These are phyloP conservation scores for Prototheca cutis DNA, from an alignment of 163 green algal species.

Conservation along the genomic window DNA sequence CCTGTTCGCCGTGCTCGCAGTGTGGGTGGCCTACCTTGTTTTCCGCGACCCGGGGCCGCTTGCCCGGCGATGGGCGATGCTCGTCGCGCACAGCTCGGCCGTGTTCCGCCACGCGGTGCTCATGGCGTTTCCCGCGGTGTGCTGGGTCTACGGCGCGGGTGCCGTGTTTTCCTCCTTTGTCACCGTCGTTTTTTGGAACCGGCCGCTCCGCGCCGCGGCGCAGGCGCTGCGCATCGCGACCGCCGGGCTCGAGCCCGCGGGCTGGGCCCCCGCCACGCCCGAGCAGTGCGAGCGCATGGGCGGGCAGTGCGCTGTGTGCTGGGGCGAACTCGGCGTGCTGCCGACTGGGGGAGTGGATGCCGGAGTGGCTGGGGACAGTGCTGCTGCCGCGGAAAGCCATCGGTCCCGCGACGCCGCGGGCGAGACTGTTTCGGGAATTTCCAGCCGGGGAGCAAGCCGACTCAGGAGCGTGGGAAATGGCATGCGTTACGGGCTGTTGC, in stretches of 20 bases:
- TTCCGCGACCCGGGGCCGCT: conserved; percentile 39
- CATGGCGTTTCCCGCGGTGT: conserved; percentile 74
- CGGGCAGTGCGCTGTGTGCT: conserved; percentile 74
- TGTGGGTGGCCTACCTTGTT: conserved; percentile 57
- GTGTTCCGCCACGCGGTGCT: conserved; percentile 64
- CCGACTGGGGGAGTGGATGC: too few species aligned
- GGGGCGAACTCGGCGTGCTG: conserved; percentile 59
- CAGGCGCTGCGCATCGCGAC: conserved; percentile 18
- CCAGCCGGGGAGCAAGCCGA: too few species aligned
- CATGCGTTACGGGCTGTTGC: too few species aligned
- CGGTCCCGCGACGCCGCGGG: too few species aligned
- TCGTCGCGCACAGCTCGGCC: conserved; percentile 32
- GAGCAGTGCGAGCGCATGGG: conserved; percentile 68
- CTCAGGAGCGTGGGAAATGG: too few species aligned
- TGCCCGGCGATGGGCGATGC: conserved; percentile 28
- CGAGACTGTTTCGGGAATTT: too few species aligned
- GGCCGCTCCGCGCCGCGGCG: conserved; percentile 35
- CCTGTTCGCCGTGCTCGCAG: conserved; percentile 62
- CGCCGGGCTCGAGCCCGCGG: conserved; percentile 31
- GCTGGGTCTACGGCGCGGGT: conserved; percentile 75
- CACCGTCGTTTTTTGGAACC: conserved; percentile 68
- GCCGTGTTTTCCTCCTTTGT: conserved; percentile 71
- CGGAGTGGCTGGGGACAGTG: too few species aligned
- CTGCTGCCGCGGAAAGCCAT: too few species aligned
- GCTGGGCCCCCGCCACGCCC: conserved; percentile 24